Conservation (phyloP, 73 alveolate genomes). For the Tetrahymena borealis region DNA sequence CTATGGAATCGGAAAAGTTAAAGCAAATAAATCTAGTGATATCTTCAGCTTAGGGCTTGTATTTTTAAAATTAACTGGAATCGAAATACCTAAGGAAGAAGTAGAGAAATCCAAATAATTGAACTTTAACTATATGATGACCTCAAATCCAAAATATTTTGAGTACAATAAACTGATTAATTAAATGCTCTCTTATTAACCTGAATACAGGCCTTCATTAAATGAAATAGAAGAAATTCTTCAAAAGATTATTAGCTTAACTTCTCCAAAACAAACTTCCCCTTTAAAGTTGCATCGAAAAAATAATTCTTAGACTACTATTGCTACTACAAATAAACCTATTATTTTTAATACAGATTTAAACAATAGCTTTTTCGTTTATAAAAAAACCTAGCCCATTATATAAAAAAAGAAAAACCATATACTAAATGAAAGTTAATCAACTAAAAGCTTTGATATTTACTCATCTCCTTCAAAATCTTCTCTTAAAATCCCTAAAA, state of each 20-base stretch:
- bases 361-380: not conserved
- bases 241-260: not conserved
- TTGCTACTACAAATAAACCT: not conserved
- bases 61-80: not conserved
- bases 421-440: not conserved
- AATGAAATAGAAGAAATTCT: not conserved
- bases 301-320: not conserved
- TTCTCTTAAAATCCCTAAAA: not conserved
- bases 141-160: not conserved
- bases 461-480: not conserved
- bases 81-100: not conserved
- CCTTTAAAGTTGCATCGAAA: not conserved
- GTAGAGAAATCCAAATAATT: not conserved
- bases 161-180: not conserved
- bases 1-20: not conserved
- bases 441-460: not conserved
- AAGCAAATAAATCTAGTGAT: not conserved
- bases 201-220: not conserved
- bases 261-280: not conserved
- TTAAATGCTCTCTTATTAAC: not conserved
- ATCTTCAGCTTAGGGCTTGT: not conserved
- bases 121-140: not conserved
- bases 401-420: not conserved
- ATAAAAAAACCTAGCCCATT: not conserved
- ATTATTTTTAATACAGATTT: not conserved